Evolutionary conservation across 352 stramenopile genomes (phyloP), one percentile per base, ranked within the genome.

Genomic region (Phytopythium vexans): DNA sequence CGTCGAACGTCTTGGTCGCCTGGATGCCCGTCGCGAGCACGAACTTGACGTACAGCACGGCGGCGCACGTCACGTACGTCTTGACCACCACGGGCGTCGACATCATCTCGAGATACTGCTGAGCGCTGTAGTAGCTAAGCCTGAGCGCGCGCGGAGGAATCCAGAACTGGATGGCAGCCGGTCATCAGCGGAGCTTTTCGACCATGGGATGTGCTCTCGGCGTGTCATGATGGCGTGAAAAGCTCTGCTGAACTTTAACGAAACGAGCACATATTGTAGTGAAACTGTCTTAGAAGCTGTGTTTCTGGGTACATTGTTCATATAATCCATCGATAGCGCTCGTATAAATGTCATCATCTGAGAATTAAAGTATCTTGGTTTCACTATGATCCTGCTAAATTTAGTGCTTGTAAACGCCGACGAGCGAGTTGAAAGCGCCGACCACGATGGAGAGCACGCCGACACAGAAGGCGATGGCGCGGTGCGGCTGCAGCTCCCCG

Each of bases 1-100:
- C 54, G 36, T 65, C 50, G 48, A 82, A 88, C 7, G 66, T 84
- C 55, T 85, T 84, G 43, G 41, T 59, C 35, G 52, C 74, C 44
- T 88, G 73, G 16, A 88, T 68, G 6, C 56, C 48, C 15, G 72
- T 71, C 8, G 62, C 62, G 21, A 74, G 57, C 48, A 88, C 39
- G 58, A 86, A 88, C 74, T 90, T 90, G 69, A 78, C 38, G 64
- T 78, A 90, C 32, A 90, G 66, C 39, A 86, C 44, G 36, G 64
- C 48, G 6, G 64, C 52, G 66, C 75, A 88, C 1, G 74, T 63
- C 34, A 80, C 69, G 61, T 77, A 85, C 35, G 70, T 66, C 66
- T 88, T 82, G 53, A 80, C 59, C 12, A 72, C 70, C 1, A 51
- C 42, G 3, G 66, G 66, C 9, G 56, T 58, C 6, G 54, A 65